Base-by-base conservation (phyloP, 1,284 basidiomycete species). In the Meripilus lineatus region DNA sequence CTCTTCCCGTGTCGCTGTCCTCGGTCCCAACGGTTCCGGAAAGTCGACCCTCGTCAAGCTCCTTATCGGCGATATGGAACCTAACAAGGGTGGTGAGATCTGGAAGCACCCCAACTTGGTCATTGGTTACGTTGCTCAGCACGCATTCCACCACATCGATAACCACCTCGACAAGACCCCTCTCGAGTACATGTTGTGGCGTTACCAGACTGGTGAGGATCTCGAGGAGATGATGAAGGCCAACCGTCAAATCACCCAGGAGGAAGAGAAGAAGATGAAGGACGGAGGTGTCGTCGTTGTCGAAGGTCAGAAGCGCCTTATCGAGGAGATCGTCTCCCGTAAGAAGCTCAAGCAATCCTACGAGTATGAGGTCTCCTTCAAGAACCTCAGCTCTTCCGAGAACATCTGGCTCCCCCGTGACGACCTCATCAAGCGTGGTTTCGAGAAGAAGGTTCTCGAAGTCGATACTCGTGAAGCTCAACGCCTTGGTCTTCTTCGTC, bases 51-150 rank as follows among this genome's bases (percentile, higher is more conserved):
- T 99, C 66, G 93, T 99, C 78, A 99, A 96, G 76, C 79, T 99
- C 51, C 84, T 99, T 62, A 97, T 95, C 57, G 94, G 93, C 61
- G 94, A 99, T 70, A 89, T 93, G 72, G 93, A 97, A 70, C 81
- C 92, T 55, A 96, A 96, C 84, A 86, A 84, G 70, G 89, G 89
- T 55, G 93, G 93, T 77, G 91, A 94, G 71, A 87, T 90, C 69
- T 97, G 94, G 94, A 96, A 94, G 78, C 93, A 97, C 76, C 94
- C 94, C 51, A 97, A 97, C 80, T 80, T 97, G 78, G 93, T 97
- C 74, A 94, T 96, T 55, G 93, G 93, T 66, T 97, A 97, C 74
- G 93, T 97, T 57, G 93, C 93, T 44, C 93, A 97, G 72, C 93
- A 97, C 72, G 94, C 93, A 54, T 96, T 95, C 91, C 93, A 96